These are phyloP conservation scores for Suhomyces coccinellae DNA, from an alignment of 1,139 yeast genomes.

Conservation along the genomic window DNA sequence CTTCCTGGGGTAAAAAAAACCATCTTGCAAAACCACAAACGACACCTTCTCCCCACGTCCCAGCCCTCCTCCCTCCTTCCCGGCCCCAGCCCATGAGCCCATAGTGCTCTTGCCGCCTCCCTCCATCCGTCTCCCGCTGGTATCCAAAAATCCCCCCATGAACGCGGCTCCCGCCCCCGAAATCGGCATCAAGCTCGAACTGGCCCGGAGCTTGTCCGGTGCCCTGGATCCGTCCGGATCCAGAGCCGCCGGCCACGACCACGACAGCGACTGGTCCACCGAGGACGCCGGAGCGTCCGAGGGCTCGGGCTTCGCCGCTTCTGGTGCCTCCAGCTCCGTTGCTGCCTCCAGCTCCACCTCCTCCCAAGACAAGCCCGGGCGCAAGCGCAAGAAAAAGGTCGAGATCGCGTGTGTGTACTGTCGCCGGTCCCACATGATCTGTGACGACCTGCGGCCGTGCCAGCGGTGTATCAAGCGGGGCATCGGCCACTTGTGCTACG, in stretches of 20 bases:
- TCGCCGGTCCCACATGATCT: constrained; percentile 91
- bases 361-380: constrained; percentile 7
- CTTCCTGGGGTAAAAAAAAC: constrained; percentile 1
- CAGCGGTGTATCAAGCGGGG: constrained; percentile 83
- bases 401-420: constrained; percentile 86
- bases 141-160: background rate
- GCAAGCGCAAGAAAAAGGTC: constrained; percentile 52
- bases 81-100: background rate
- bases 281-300: constrained; percentile 1
- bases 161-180: background rate
- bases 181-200: constrained; percentile 4
- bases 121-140: background rate
- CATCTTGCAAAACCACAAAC: background rate
- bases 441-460: constrained; percentile 87
- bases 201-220: constrained; percentile 6
- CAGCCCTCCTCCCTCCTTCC: background rate
- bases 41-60: background rate
- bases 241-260: background rate
- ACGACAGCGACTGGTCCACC: constrained; percentile 8
- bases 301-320: background rate
- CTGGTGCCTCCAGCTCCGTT: no score
- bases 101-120: background rate
- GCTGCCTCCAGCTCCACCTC: background rate
- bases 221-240: background rate
- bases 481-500: constrained; percentile 87